A percentile compares a stretch with the other conserved stretches of the same genome.
Evolutionary conservation across 2,329 filamentous ascomycete genomes (phyloP).

Genomic region (Aspergillus pseudoterreus): DNA sequence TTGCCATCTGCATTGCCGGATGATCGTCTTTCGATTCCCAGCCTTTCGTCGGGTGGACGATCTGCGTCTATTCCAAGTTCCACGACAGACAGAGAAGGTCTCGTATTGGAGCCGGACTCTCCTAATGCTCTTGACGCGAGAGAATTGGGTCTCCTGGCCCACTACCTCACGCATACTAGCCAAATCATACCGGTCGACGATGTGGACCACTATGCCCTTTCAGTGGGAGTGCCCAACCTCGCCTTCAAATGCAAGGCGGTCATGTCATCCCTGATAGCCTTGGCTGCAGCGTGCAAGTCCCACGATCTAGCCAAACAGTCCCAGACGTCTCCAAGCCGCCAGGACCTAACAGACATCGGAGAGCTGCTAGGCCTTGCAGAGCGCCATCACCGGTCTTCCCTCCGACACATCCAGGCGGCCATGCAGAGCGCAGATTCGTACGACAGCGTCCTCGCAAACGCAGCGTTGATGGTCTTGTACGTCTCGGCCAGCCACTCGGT

Average conservation of each 20-base stretch:
- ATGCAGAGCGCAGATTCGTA: conserved; percentile 30
- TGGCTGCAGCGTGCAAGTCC: conserved; percentile 41
- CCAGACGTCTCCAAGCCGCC: background rate
- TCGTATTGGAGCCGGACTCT: background rate
- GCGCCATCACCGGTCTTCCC: conserved; percentile 35
- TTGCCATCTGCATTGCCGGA: conserved; percentile 3
- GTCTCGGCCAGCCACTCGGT: conserved; percentile 37
- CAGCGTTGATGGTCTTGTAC: conserved; percentile 44
- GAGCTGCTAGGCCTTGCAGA: conserved; percentile 30
- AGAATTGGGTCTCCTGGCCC: conserved; percentile 38
- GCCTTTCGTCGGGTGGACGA: conserved; percentile 4
- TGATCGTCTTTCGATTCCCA: conserved; percentile 5
- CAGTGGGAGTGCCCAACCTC: conserved; percentile 42
- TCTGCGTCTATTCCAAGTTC: background rate
- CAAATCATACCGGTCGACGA: conserved; percentile 33
- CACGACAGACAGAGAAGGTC: background rate
- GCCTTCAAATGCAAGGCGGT: conserved; percentile 39
- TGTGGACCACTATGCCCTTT: conserved; percentile 39
- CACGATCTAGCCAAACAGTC: conserved; percentile 17
- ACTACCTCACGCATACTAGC: conserved; percentile 44
- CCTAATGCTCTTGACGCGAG: conserved; percentile 11
- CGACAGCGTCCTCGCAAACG: conserved; percentile 37
- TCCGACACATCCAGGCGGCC: conserved; percentile 35
- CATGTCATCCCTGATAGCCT: conserved; percentile 42
- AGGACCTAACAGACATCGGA: conserved; percentile 18